Percentiles rank a stretch among this genome's conserved stretches.
phyloP scores from a whole-genome alignment of 1,284 basidiomycete genomes.

The Butyriboletus appendiculatus region DNA sequence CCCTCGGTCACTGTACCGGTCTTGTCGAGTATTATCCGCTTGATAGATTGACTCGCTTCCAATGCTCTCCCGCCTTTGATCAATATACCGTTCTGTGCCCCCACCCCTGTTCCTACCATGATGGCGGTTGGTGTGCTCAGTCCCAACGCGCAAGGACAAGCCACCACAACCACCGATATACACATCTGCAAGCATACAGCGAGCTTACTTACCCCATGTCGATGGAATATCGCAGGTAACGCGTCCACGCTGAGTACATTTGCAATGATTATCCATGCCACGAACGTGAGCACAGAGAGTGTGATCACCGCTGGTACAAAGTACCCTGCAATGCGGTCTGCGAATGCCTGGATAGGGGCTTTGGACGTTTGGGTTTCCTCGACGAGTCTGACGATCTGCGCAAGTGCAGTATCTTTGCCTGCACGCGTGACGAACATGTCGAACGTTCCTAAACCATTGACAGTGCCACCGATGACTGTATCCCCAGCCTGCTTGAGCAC shows the following conservation, averaged over 20 bases:
- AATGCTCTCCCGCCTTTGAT: conserved; percentile 97
- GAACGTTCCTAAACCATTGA: conserved; percentile 95
- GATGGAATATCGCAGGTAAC: conserved; percentile 84
- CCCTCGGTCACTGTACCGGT: conserved; percentile 97
- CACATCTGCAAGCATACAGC: conserved; percentile 96
- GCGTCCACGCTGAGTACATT: conserved; percentile 56
- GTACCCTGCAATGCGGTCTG: conserved; percentile 91
- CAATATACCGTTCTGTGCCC: conserved; percentile 95
- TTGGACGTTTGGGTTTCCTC: conserved; percentile 98
- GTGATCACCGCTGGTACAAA: conserved; percentile 94
- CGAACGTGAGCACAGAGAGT: conserved; percentile 82
- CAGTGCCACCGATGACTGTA: conserved; percentile 91
- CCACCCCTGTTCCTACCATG: conserved; percentile 99
- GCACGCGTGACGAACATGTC: conserved; percentile 95
- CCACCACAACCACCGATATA: conserved; percentile 97
- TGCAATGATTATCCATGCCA: conserved; percentile 83
- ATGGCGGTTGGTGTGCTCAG: conserved; percentile 97
- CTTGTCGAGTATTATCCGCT: conserved; percentile 91
- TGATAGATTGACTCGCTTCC: conserved; percentile 86
- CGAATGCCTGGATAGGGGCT: conserved; percentile 97
- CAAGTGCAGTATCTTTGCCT: conserved; percentile 93
- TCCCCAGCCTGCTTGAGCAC: conserved; percentile 84
- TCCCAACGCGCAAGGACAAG: conserved; percentile 97
- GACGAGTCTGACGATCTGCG: conserved; percentile 96
- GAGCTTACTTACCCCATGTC: conserved; percentile 82